These are phyloP conservation scores for Perkinsela sp. DNA, from an alignment of 208 protist species.

Conservation along the genomic window DNA sequence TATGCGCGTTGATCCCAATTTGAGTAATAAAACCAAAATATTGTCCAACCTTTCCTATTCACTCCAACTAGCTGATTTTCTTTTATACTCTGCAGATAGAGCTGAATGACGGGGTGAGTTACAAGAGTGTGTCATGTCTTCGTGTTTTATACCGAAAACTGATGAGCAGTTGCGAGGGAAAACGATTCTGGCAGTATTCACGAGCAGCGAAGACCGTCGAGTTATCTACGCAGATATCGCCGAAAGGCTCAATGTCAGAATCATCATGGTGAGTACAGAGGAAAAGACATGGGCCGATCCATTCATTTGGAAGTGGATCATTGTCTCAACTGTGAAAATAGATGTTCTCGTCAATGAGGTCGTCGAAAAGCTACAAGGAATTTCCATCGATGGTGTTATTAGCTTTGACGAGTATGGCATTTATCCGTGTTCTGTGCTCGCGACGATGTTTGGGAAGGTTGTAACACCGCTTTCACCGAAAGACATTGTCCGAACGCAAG, in stretches of 20 bases:
- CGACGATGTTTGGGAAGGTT: slow-evolving; percentile 6
- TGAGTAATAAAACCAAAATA: no score
- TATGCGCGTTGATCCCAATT: no score
- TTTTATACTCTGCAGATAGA: no score
- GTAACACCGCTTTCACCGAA: slow-evolving; percentile 16
- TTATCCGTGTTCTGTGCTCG: slow-evolving; percentile 17
- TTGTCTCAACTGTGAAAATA: background rate
- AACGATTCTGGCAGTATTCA: background rate
- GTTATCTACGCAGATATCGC: background rate
- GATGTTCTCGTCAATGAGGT: slow-evolving; percentile 7
- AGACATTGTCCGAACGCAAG: slow-evolving; percentile 11
- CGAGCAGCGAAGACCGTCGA: background rate
- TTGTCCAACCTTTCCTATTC: no score
- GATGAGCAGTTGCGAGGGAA: background rate
- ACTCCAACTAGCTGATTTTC: no score
- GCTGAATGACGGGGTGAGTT: no score
- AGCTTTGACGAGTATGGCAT: slow-evolving; percentile 52
- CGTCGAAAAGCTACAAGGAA: slow-evolving; percentile 4
- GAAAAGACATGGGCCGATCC: background rate
- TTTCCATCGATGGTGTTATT: slow-evolving; percentile 15
- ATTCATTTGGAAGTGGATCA: background rate
- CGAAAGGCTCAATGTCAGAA: background rate
- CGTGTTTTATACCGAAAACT: no score
- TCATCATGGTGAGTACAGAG: slow-evolving; percentile 1
- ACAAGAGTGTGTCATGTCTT: no score